A percentile compares a stretch with the other conserved stretches of the same genome.
Evolutionary conservation across 176 grass and related monocot species (phyloP).

Genomic region (Typha latifolia): DNA sequence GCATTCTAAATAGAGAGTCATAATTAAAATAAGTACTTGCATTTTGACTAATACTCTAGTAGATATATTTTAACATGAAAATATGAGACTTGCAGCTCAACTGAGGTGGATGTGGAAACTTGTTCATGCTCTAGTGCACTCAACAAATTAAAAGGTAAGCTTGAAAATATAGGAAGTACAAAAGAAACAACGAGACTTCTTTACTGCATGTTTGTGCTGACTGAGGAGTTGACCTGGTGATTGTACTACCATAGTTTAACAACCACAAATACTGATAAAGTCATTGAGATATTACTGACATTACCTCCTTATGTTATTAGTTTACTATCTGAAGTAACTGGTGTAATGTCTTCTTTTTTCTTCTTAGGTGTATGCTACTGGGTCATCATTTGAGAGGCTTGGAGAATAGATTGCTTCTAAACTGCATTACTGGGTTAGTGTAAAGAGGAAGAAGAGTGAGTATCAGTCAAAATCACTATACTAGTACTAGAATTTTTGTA

Average conservation of each 20-base stretch:
- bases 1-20: too few relatives aligned
- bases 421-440: not conserved
- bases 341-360: not conserved
- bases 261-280: too few relatives aligned
- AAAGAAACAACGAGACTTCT: too few relatives aligned
- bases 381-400: slow-evolving; percentile 4
- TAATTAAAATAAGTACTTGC: not conserved
- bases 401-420: not conserved
- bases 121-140: too few relatives aligned
- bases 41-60: not conserved
- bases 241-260: too few relatives aligned
- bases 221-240: too few relatives aligned
- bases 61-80: not conserved
- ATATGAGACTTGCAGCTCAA: not conserved
- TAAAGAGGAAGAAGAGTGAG: not conserved
- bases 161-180: too few relatives aligned
- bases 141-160: too few relatives aligned
- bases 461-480: not conserved
- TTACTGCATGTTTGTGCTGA: too few relatives aligned
- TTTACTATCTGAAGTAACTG: not conserved
- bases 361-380: slow-evolving; percentile 3
- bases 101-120: too few relatives aligned
- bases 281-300: not conserved
- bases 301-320: not conserved
- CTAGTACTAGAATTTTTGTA: not conserved